Evolutionary conservation across 805 yeast genomes (phyloP), one percentile per base, ranked within the genome.

Genomic region (Metschnikowia vanudenii): DNA sequence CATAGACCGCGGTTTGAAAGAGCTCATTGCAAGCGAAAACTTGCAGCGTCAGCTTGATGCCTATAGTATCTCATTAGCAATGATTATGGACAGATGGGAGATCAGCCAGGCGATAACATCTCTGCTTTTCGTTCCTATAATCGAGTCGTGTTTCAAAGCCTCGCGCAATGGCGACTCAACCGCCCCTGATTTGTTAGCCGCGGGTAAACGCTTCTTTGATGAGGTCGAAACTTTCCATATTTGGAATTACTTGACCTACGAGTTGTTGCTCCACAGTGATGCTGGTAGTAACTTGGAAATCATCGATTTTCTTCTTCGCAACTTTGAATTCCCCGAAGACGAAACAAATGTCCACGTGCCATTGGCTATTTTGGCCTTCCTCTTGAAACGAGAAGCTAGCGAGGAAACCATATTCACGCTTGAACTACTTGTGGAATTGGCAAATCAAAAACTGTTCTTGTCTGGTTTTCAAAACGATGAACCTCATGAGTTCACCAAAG

Each of bases 21-120:
- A 71, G 5, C 62, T 79, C 49, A 64, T 85, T 2, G 43, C 55
- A 2, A 68, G 75, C 43, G 31, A 56, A 6, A 43, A 52, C 6
- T 56, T 53, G 31, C 64, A 53, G 13, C 74, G 64, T 45, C 69
- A 68, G 24, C 67, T 79, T 1, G 76, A 73, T 18, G 82, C 86
- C 0, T 81, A 81, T 56, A 79, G 75, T 41, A 82, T 92, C 5
- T 75, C 88, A 1, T 68, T 84, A 14, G 58, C 71, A 3, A 80
- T 94, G 0, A 73, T 91, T 3, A 79, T 91, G 82, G 98, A 94
- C 60, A 80, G 89, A 51, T 94, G 98, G 98, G 99, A 94, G 64
- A 82, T 94, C 35, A 95, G 97, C 11, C 80, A 83, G 10, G 62
- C 77, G 12, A 69, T 92, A 1, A 81, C 90, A 0, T 95, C 96